Percentiles rank a stretch among this genome's conserved stretches.
Conservation (phyloP, 169 alveolate species). For the Plasmodium ovale region DNA sequence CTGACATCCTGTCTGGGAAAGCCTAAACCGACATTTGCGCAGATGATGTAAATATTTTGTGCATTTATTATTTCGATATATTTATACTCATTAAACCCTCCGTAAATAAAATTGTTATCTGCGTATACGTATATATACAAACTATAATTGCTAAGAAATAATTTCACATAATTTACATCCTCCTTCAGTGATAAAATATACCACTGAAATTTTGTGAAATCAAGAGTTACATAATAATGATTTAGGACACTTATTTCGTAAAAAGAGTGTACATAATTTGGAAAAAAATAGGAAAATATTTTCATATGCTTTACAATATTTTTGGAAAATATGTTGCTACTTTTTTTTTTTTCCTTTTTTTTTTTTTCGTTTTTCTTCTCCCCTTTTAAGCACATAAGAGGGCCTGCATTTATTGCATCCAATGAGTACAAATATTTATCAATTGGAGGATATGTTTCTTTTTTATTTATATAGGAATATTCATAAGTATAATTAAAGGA, state of each 20-base stretch:
- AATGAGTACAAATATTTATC: conserved; percentile 64
- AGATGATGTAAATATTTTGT: conserved; percentile 43
- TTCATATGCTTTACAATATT: conserved; percentile 31
- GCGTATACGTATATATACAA: conserved; percentile 55
- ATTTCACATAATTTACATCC: conserved; percentile 19
- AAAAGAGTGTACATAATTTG: conserved; percentile 2
- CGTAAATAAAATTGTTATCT: conserved; percentile 40
- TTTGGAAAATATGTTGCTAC: conserved; percentile 10
- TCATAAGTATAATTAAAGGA: conserved; percentile 65
- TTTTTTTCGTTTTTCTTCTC: not conserved
- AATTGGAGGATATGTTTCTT: conserved; percentile 61
- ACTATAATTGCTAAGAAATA: conserved; percentile 63
- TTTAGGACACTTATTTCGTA: conserved; percentile 69
- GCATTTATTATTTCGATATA: conserved; percentile 51
- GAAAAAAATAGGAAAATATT: conserved; percentile 11
- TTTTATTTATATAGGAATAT: conserved; percentile 48
- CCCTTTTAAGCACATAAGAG: conserved; percentile 45
- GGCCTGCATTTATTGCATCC: conserved; percentile 37
- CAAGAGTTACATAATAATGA: conserved; percentile 55
- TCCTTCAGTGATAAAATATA: conserved; percentile 36
- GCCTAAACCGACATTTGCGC: conserved; percentile 69
- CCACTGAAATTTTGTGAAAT: conserved; percentile 73
- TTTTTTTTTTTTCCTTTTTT: not conserved
- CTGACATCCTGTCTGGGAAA: conserved; percentile 48
- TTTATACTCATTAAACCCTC: conserved; percentile 73